These are phyloP conservation scores for Ehretia macrophylla DNA, from an alignment of 257 asterid species.

Conservation along the genomic window DNA sequence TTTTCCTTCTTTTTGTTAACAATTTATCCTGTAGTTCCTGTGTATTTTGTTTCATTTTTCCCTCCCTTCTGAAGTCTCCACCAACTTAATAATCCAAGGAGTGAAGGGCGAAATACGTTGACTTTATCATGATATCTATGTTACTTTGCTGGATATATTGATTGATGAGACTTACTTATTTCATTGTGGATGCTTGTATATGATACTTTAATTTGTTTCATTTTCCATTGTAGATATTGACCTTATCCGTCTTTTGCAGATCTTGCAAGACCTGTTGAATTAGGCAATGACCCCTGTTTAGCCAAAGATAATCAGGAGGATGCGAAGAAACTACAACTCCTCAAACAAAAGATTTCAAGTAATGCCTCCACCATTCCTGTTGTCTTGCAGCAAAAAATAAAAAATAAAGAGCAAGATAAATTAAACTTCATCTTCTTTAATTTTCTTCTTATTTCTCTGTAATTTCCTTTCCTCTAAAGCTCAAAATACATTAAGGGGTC, in stretches of 20 bases:
- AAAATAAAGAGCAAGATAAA: too few species aligned
- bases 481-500: too few species aligned
- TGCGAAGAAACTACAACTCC: constrained; percentile 42
- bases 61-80: too few species aligned
- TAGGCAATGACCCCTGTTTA: constrained; percentile 23
- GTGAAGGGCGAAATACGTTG: too few species aligned
- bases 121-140: too few species aligned
- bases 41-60: too few species aligned
- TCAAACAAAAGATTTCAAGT: constrained; percentile 64
- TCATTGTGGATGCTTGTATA: background rate
- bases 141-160: background rate
- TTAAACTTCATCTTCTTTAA: too few species aligned
- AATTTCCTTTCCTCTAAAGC: too few species aligned
- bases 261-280: constrained; percentile 13
- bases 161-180: background rate
- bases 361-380: constrained; percentile 42
- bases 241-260: constrained; percentile 19
- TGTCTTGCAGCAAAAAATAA: constrained; percentile 48
- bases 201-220: constrained; percentile 28
- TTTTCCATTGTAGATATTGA: constrained; percentile 5
- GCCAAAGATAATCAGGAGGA: constrained; percentile 28
- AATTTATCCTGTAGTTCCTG: too few species aligned
- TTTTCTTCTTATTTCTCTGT: too few species aligned
- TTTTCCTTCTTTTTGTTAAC: too few species aligned
- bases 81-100: too few species aligned